A percentile compares a stretch with the other conserved stretches of the same genome.
Evolutionary conservation across 2,329 filamentous ascomycete genomes (phyloP).

Genomic region (Leptodontidium sp.): DNA sequence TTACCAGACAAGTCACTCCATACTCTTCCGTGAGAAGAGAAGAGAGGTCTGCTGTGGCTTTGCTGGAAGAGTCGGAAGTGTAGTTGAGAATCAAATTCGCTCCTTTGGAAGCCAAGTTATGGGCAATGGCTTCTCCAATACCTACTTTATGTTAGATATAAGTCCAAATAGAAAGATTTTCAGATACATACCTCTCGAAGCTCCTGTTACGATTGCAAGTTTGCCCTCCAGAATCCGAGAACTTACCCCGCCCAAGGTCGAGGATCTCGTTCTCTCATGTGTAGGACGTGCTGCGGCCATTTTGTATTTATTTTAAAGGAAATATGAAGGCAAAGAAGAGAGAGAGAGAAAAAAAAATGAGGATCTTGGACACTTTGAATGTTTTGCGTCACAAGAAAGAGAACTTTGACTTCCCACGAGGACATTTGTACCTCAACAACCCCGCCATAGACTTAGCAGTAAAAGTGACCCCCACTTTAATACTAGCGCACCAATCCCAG

Average conservation of each 20-base stretch:
- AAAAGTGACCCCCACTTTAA: constrained; percentile 23
- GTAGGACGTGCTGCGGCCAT: constrained; percentile 25
- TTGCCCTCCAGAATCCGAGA: constrained; percentile 69
- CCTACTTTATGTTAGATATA: constrained; percentile 55
- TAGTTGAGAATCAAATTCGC: constrained; percentile 70
- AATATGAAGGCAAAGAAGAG: neutral
- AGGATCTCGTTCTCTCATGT: constrained; percentile 32
- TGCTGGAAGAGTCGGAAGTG: constrained; percentile 66
- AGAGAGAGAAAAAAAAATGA: neutral
- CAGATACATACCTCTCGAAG: constrained; percentile 69
- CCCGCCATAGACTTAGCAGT: constrained; percentile 27
- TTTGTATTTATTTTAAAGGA: neutral
- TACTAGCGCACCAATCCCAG: constrained; percentile 33
- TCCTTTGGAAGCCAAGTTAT: constrained; percentile 76
- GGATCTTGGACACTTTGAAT: neutral
- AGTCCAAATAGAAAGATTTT: neutral
- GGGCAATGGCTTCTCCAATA: constrained; percentile 71
- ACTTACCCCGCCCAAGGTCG: constrained; percentile 32
- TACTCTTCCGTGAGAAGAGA: constrained; percentile 62
- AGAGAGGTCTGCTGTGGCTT: constrained; percentile 62
- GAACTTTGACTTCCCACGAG: constrained; percentile 4
- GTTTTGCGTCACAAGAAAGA: neutral
- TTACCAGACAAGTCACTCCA: constrained; percentile 64
- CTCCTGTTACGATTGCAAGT: constrained; percentile 80
- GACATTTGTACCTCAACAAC: constrained; percentile 19